Evolutionary conservation across 345 rosid genomes (phyloP).

Genomic region (Eucalyptus pumila): DNA sequence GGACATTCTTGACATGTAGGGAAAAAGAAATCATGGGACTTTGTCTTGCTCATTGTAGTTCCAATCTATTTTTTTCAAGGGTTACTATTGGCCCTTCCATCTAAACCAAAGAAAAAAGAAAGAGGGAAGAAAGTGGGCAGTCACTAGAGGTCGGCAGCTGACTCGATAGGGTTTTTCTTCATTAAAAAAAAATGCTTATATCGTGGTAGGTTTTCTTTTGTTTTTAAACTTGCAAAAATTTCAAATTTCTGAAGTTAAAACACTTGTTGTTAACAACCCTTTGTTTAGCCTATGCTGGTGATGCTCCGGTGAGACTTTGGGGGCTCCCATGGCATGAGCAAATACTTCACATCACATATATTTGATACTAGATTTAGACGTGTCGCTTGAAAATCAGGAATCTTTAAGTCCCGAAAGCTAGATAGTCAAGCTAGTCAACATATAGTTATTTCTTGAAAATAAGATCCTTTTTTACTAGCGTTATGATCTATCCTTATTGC

Average conservation of each 20-base stretch:
- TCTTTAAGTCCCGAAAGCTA: not conserved
- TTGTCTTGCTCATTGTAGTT: not conserved
- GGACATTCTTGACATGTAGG: not conserved
- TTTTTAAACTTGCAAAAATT: not conserved
- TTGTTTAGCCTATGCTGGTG: not conserved
- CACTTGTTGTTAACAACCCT: not conserved
- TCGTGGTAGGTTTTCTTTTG: not conserved
- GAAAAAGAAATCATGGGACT: not conserved
- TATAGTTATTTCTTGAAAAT: not conserved
- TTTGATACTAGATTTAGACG: not conserved
- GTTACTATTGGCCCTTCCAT: not conserved
- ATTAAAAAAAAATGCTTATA: not conserved
- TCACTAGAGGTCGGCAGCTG: rapidly evolving
- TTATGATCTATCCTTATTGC: not conserved
- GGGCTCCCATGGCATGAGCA: not conserved
- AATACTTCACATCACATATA: not conserved
- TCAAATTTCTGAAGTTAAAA: not conserved
- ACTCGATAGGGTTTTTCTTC: not conserved
- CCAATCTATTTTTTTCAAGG: not conserved
- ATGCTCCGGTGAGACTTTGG: not conserved
- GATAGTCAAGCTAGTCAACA: not conserved
- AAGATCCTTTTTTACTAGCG: not conserved
- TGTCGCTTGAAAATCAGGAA: not conserved
- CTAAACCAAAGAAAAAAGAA: not conserved
- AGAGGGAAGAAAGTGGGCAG: not conserved